Evolutionary conservation across 2,329 filamentous ascomycete genomes (phyloP), one percentile per base, ranked within the genome.

Genomic region (Sporothrix mexicana): DNA sequence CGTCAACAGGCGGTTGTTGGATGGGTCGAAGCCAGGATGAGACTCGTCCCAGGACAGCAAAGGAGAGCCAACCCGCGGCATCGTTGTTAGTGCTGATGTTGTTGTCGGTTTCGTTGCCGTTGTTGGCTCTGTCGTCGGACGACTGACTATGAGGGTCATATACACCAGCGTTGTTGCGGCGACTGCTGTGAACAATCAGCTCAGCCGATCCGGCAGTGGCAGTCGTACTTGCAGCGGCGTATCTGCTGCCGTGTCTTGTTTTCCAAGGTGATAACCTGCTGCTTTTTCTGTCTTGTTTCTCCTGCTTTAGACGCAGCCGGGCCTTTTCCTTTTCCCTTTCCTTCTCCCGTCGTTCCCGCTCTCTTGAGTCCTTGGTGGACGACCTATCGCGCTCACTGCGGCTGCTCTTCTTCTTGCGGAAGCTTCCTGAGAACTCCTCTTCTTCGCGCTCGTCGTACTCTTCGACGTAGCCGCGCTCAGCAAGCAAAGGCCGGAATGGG

Each of bases 1-100:
- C 23, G n/a, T 72, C 72, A 62, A 47, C 67, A 36, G 72, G 4
- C 49, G 76, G 74, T 74, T 83, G 75, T 74, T 82, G 78, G 84
- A 85, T 77, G 82, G 84, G 78, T 85, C 86, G 85, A 85, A 86
- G 77, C 87, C 87, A 82, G 83, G 85, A 78, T 87, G 83, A 74
- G 85, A 88, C 77, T 79, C 85, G 83, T 87, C 87, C 79, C 85
- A 83, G 72, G 77, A 79, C 77, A 84, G 82, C 69, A 67, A 72
- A 62, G 75, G 76, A 49, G 73, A 71, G 17, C 74, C 74, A 72
- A 64, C 74, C 25, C 59, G 74, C 72, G 74, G 74, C 73, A 75
- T 74, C 61, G 72, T 68, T 72, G 77, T 77, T 77, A 76, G 71
- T 74, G 69, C 73, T 76, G 76, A 72, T 74, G 67, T 73, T 43